Conservation (phyloP, 495 filamentous ascomycete species). For the Penicillium ochrochloron region DNA sequence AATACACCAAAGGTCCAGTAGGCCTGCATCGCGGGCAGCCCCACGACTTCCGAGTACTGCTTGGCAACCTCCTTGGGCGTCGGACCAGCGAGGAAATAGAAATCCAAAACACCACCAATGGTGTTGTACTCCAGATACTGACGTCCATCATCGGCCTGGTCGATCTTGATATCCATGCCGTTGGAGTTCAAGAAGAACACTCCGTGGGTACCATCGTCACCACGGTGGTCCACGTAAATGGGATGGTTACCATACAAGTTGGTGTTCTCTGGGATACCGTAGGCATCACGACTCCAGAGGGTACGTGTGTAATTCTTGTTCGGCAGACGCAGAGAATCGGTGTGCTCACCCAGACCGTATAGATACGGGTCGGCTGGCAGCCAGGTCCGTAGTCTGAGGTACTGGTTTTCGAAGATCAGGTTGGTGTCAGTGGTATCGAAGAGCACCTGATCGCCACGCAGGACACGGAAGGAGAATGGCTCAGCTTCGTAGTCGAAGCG, state of each 20-base stretch:
- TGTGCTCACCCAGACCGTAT: conserved; percentile 83
- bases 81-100: conserved; percentile 82
- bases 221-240: conserved; percentile 81
- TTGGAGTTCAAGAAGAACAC: conserved; percentile 84
- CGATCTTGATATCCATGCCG: conserved; percentile 87
- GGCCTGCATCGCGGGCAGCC: conserved; percentile 75
- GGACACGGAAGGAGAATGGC: conserved; percentile 80
- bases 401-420: conserved; percentile 81
- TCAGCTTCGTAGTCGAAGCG: conserved; percentile 67
- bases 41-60: conserved; percentile 75
- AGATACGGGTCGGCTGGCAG: conserved; percentile 70
- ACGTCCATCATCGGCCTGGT: conserved; percentile 60
- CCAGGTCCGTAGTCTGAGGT: conserved; percentile 69
- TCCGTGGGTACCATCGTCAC: conserved; percentile 69
- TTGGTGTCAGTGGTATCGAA: conserved; percentile 74
- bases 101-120: conserved; percentile 79
- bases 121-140: conserved; percentile 87
- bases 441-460: conserved; percentile 66
- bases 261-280: conserved; percentile 63
- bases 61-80: conserved; percentile 69
- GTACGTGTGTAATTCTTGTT: conserved; percentile 79
- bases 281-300: conserved; percentile 79
- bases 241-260: conserved; percentile 88
- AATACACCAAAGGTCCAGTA: conserved; percentile 79
- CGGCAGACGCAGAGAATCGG: conserved; percentile 71